Evolutionary conservation across 2,329 filamentous ascomycete genomes (phyloP).

Genomic region (Alternaria postmessia): DNA sequence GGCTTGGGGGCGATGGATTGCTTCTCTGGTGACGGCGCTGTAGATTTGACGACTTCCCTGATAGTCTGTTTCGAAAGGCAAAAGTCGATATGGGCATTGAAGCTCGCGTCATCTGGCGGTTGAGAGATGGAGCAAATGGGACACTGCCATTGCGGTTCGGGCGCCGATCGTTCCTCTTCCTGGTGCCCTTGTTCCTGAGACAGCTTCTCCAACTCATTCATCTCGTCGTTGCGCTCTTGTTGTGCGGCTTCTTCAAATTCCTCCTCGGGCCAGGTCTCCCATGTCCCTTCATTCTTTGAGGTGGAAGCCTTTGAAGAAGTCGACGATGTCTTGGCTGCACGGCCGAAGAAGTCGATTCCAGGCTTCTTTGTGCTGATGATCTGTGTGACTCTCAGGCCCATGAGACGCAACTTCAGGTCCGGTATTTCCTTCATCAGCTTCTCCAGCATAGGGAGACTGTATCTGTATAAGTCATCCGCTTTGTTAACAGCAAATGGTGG

Average conservation of each 20-base stretch:
- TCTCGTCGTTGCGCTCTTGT: slow-evolving; percentile 67
- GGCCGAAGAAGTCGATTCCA: slow-evolving; percentile 82
- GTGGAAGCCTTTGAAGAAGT: slow-evolving; percentile 19
- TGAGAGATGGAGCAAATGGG: slow-evolving; percentile 87
- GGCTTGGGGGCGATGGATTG: slow-evolving; percentile 21
- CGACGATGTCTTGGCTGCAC: slow-evolving; percentile 29
- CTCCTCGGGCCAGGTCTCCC: slow-evolving; percentile 74
- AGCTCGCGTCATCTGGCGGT: slow-evolving; percentile 73
- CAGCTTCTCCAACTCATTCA: slow-evolving; percentile 68
- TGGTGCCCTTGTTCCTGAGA: slow-evolving; percentile 63
- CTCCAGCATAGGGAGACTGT: slow-evolving; percentile 79
- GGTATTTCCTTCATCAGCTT: slow-evolving; percentile 87
- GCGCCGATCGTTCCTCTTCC: slow-evolving; percentile 13
- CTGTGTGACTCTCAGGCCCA: slow-evolving; percentile 89
- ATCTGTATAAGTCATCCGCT: slow-evolving; percentile 84
- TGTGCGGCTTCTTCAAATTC: slow-evolving; percentile 69
- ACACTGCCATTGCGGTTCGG: slow-evolving; percentile 73
- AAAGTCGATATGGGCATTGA: slow-evolving; percentile 92
- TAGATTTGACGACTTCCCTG: slow-evolving; percentile 75
- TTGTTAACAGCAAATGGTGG: slow-evolving; percentile 74
- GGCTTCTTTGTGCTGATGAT: slow-evolving; percentile 85
- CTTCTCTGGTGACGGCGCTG: slow-evolving; percentile 25
- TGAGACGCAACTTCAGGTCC: slow-evolving; percentile 78
- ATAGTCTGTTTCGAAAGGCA: slow-evolving; percentile 90
- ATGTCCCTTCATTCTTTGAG: slow-evolving; percentile 53